Evolutionary conservation across 495 filamentous ascomycete species (phyloP), one percentile per base, ranked within the genome.

Genomic region (Zalerion maritima): DNA sequence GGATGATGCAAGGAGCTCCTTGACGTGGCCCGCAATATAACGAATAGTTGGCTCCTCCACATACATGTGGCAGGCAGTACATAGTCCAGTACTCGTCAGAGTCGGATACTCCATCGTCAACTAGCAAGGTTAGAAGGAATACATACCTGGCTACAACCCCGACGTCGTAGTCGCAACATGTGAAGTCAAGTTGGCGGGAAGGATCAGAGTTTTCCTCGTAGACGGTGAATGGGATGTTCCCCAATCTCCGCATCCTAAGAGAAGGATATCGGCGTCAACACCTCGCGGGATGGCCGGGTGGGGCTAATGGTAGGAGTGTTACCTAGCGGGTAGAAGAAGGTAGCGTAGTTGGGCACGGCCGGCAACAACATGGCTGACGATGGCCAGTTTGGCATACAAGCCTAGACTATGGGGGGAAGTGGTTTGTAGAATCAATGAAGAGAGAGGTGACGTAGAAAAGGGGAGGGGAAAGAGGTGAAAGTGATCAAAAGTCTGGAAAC

Each of bases 161-260:
- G 6, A 28, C 17, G 8, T 49, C 40, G 11, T 27, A 31, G 32
- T 52, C 48, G 18, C 46, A 50, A 21, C 41, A 47, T 1, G 50
- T 54, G 17, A 52, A 37, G 24, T 52, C 50, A 14, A 54, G 29
- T 4, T 36, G 41, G 1, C 12, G n/a, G 10, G 4, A 17, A 2
- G 3, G 16, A 23, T 11, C 5, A 10, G 7, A 42, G 41, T 25
- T 34, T 16, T 52, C 43, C 8, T 18, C 34, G 31, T 47, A 28
- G 1, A 18, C n/a, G 1, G 50, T 54, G 28, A 50, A 54, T 2
- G 52, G 28, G 17, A 52, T 50, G 22, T 43, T 52, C 4, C 43
- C 37, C 20, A 48, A 29, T 52, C 48, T 17, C 48, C 48, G 17
- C 46, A 52, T 6, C 43, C 48, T 1, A 54, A 41, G n/a, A 52